Base-by-base conservation (phyloP, 192 early-diverging fungal species). In the Mortierella antarctica region DNA sequence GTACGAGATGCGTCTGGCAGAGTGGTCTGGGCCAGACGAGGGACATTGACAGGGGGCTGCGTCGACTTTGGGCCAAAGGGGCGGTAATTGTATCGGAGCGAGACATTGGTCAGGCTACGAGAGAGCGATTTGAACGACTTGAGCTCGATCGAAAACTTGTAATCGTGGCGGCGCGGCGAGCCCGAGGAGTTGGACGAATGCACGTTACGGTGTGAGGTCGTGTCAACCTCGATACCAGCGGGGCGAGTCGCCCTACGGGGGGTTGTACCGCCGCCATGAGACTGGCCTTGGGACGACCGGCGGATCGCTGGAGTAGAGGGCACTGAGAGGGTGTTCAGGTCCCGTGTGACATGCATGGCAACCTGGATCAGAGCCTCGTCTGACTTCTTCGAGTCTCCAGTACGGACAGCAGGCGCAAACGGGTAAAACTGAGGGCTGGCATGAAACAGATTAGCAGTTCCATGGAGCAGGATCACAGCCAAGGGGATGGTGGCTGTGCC, bases 401-500 rank as follows among this genome's bases (percentile, higher is more conserved):
- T 31, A 8, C 45, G 31, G 56, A 66, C 41, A 41, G 63, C 58
- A 11, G 77, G 46, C 42, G 71, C 39, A 65, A 80, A 68, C 14
- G 77, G 65, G 50, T 80, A 80, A 18, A 59, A 80, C 65, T 80
- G 63, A 14, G 77, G 70, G 41, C 77, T 65, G 17, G 77, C 77
- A 55, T 80, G 77, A 60, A 80, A 80, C 47, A 80, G 41, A 45
- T 80, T 80, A 21, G 77, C 77, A 40, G 77, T 80, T 39, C 77
- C 77, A 47, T 80, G 77, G 7, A 80, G 49, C 11, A 80, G 51
- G 46, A 80, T 80, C 48, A 72, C 77, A 13, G 80, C 82, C 44
- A 85, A 57, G 7, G 84, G 84, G 61, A 85, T 82, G 6, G 75
- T 82, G 31, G 84, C 71, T n/a, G 73, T 82, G 21, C 74, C 84